These are phyloP conservation scores for Coccomyxa sp. DNA, from an alignment of 139 green algal species.

Conservation along the genomic window DNA sequence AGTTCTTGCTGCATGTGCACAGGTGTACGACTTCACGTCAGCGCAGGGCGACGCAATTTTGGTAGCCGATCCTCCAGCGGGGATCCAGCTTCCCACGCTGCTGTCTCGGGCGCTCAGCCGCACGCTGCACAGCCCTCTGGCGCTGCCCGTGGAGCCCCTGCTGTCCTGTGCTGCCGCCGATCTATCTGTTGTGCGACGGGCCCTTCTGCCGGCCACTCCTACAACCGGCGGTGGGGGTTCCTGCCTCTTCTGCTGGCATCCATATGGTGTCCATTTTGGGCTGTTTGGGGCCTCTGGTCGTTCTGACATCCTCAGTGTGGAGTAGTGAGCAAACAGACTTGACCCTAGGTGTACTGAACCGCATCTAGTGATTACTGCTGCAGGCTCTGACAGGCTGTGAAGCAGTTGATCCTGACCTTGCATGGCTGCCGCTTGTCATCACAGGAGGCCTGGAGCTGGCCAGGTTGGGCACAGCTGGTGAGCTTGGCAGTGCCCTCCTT, in stretches of 20 bases:
- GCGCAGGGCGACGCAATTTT: background rate
- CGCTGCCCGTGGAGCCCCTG: conserved; percentile 53
- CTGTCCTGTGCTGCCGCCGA: conserved; percentile 22
- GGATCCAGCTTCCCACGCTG: conserved; percentile 29
- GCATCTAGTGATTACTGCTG: too few species aligned
- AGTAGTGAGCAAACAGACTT: too few species aligned
- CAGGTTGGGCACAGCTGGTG: conserved; percentile 12
- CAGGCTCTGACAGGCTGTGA: too few species aligned
- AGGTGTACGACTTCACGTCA: conserved; percentile 7
- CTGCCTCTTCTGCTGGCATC: too few species aligned
- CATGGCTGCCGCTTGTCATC: too few species aligned
- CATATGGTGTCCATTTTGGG: too few species aligned
- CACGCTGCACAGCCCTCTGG: conserved; percentile 40
- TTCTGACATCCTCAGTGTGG: too few species aligned
- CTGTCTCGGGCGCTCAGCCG: conserved; percentile 40
- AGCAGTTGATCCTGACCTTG: too few species aligned
- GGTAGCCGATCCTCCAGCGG: conserved; percentile 16
- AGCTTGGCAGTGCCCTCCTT: conserved; percentile 38
- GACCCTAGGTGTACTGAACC: too few species aligned
- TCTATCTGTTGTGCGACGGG: conserved; percentile 25
- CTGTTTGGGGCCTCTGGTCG: too few species aligned
- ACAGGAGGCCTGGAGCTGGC: too few species aligned
- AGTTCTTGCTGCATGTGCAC: background rate
- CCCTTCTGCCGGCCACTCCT: conserved; percentile 27
- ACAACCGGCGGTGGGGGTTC: background rate